phyloP scores from a whole-genome alignment of 257 asterid species.

The Solanum etuberosum region DNA sequence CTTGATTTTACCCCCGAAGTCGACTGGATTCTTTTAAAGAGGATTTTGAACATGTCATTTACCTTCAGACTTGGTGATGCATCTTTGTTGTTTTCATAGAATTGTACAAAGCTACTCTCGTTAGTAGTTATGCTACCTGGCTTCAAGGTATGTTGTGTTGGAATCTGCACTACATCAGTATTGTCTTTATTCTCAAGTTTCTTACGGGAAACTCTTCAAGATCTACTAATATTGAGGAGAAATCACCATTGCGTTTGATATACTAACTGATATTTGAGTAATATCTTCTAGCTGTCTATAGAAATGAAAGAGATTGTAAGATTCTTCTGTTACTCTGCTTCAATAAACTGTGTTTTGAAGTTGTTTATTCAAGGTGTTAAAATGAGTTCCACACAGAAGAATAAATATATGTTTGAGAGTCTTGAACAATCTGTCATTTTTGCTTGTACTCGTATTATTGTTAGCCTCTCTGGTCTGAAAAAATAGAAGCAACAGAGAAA shows the following conservation, averaged over 20 bases:
- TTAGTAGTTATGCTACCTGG: background rate
- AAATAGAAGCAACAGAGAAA: conserved; percentile 43
- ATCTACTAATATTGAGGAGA: background rate
- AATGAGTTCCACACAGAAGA: background rate
- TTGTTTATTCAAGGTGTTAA: background rate
- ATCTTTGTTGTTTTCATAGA: background rate
- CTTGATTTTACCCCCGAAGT: background rate
- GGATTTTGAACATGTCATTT: background rate
- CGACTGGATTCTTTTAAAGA: background rate
- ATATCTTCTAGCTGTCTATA: no score
- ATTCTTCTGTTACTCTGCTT: background rate
- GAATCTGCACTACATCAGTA: background rate
- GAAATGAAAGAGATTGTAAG: background rate
- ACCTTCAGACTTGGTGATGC: background rate
- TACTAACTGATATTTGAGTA: background rate
- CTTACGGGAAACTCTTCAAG: background rate
- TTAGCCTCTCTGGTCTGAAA: conserved; percentile 10
- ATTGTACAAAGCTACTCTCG: background rate
- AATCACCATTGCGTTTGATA: background rate
- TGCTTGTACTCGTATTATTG: background rate
- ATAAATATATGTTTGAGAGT: background rate
- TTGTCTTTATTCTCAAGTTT: background rate
- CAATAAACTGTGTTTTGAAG: background rate
- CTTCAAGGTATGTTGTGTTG: background rate
- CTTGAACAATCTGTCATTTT: background rate